phyloP scores from a whole-genome alignment of 768 basidiomycete species.

The Lactarius sanguifluus region DNA sequence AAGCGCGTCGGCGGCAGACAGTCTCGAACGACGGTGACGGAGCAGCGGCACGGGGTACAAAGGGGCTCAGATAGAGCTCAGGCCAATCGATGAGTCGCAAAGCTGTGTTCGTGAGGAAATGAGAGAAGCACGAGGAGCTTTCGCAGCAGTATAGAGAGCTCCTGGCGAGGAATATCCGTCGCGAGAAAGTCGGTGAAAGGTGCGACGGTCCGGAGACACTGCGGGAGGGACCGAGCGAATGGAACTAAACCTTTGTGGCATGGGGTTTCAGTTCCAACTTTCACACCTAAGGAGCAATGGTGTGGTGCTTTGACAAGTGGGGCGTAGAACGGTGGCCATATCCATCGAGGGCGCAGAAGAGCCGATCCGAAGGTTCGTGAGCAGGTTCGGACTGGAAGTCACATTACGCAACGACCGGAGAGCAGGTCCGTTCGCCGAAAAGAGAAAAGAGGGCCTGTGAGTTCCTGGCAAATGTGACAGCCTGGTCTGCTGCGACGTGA shows the following conservation, averaged over 20 bases:
- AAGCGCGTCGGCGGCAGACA: background rate
- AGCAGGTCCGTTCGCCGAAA: slow-evolving; percentile 6
- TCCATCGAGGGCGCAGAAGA: slow-evolving; percentile 5
- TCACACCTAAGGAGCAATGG: background rate
- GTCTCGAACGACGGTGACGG: slow-evolving; percentile 21
- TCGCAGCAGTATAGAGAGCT: background rate
- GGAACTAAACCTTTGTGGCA: slow-evolving; percentile 12
- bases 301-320: slow-evolving; percentile 9
- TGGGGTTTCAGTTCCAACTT: slow-evolving; percentile 12
- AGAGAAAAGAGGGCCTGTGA: background rate
- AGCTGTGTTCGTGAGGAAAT: background rate
- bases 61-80: slow-evolving; percentile 5
- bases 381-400: slow-evolving; percentile 9
- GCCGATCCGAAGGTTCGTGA: slow-evolving; percentile 14
- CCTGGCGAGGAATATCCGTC: slow-evolving; percentile 13
- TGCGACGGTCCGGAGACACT: slow-evolving; percentile 6
- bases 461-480: background rate
- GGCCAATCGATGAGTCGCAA: slow-evolving; percentile 15
- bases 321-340: slow-evolving; percentile 16
- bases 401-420: slow-evolving; percentile 13
- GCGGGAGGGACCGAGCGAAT: background rate
- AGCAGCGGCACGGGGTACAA: slow-evolving; percentile 2
- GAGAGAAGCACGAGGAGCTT: background rate
- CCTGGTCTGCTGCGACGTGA: background rate
- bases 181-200: slow-evolving; percentile 23